Evolutionary conservation across 768 basidiomycete genomes (phyloP).

Genomic region (Solioccasus polychromus): DNA sequence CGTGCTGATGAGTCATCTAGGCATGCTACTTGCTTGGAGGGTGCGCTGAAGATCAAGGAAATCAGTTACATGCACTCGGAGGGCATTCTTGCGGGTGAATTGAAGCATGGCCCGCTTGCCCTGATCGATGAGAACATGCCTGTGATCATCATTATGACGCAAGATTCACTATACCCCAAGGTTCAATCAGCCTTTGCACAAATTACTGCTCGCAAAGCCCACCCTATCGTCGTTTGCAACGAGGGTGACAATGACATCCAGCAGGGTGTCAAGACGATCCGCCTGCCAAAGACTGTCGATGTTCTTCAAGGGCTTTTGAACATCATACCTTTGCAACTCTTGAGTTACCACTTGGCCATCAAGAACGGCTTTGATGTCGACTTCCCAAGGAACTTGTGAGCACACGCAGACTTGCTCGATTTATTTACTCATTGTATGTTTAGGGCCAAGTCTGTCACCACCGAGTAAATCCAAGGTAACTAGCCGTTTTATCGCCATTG

Average conservation of each 20-base stretch:
- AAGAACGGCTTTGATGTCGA: slow-evolving; percentile 97
- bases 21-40: slow-evolving; percentile 96
- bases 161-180: slow-evolving; percentile 97
- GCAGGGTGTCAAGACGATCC: slow-evolving; percentile 78
- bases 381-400: slow-evolving; percentile 94
- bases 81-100: slow-evolving; percentile 95
- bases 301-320: slow-evolving; percentile 94
- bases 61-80: slow-evolving; percentile 70
- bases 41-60: slow-evolving; percentile 99
- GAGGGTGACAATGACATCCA: slow-evolving; percentile 83
- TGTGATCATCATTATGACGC: slow-evolving; percentile 99
- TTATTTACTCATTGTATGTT: slow-evolving; percentile 11
- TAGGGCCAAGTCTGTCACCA: slow-evolving; percentile 77
- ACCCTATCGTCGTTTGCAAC: slow-evolving; percentile 93
- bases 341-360: slow-evolving; percentile 95
- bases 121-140: slow-evolving; percentile 98
- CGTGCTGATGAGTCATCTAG: slow-evolving; percentile 30
- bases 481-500: not conserved
- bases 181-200: slow-evolving; percentile 95
- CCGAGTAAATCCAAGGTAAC: slow-evolving; percentile 46
- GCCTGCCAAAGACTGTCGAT: slow-evolving; percentile 93
- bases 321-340: slow-evolving; percentile 92
- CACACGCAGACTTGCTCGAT: slow-evolving; percentile 15
- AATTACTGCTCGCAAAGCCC: slow-evolving; percentile 96
- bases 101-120: slow-evolving; percentile 98